Evolutionary conservation across 768 basidiomycete species (phyloP).

Genomic region (Boletus rubropictus): DNA sequence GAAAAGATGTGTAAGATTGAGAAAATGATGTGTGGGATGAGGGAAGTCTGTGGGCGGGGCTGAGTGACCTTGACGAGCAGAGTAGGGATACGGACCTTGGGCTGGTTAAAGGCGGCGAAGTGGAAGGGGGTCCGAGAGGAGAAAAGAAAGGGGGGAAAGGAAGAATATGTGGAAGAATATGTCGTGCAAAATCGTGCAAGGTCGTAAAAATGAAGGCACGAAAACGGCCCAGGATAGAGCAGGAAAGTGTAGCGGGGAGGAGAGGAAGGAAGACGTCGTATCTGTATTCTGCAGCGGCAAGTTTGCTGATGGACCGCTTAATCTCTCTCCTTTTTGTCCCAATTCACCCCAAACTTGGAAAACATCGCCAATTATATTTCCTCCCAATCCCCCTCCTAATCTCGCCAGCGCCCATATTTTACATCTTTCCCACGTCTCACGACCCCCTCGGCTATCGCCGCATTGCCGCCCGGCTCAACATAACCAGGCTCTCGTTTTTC

Average conservation of each 20-base stretch:
- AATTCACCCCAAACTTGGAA: constrained; percentile 10
- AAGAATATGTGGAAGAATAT: constrained; percentile 38
- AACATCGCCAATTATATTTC: neutral
- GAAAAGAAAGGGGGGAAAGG: constrained; percentile 39
- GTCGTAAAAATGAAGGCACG: constrained; percentile 51
- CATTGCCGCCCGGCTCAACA: constrained; percentile 3
- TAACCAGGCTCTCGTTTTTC: neutral
- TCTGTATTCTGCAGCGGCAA: constrained; percentile 30
- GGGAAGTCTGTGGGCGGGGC: constrained; percentile 10
- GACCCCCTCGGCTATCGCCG: constrained; percentile 17
- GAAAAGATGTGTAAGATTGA: constrained; percentile 23
- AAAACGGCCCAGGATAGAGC: constrained; percentile 24
- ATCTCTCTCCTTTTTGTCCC: constrained; percentile 12
- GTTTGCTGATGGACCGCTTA: constrained; percentile 18
- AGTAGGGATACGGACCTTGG: constrained; percentile 24
- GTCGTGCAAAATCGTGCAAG: constrained; percentile 66
- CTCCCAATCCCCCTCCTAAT: neutral
- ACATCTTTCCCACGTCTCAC: constrained; percentile 1
- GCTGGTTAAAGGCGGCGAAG: constrained; percentile 29
- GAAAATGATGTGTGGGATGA: constrained; percentile 21
- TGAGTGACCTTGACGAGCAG: constrained; percentile 19
- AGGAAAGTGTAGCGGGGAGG: constrained; percentile 20
- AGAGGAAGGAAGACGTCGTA: constrained; percentile 29
- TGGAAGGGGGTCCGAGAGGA: constrained; percentile 19
- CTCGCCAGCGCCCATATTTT: neutral